These are phyloP conservation scores for Wickerhamomyces subpelliculosus DNA, from an alignment of 805 yeast genomes.

Conservation along the genomic window DNA sequence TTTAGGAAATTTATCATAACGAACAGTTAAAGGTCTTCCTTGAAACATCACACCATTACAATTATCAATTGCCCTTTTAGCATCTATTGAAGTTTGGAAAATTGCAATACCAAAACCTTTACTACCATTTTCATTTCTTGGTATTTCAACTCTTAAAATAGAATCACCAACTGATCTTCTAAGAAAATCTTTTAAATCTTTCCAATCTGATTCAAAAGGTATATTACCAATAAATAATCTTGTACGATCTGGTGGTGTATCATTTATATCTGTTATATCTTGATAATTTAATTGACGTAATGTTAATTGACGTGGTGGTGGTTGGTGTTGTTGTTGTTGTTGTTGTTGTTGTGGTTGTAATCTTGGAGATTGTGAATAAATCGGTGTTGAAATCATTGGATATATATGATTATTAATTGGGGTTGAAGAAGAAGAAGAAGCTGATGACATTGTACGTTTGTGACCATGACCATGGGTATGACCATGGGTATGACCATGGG, in stretches of 20 bases:
- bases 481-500: too few relatives aligned
- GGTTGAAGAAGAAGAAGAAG: too few relatives aligned
- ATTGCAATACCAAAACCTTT: conserved; percentile 65
- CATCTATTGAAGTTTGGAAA: conserved; percentile 38
- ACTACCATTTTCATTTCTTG: conserved; percentile 30
- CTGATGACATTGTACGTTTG: too few relatives aligned
- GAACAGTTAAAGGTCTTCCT: conserved; percentile 53
- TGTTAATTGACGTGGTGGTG: neutral
- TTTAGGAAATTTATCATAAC: conserved; percentile 48
- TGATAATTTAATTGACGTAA: neutral
- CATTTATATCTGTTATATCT: neutral
- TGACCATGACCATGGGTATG: too few relatives aligned
- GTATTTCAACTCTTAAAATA: conserved; percentile 29
- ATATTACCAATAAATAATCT: conserved; percentile 50
- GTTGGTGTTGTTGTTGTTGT: neutral
- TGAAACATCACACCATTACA: conserved; percentile 50
- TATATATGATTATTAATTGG: too few relatives aligned
- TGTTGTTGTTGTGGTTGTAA: neutral
- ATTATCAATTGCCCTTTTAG: conserved; percentile 38
- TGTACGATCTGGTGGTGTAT: conserved; percentile 28
- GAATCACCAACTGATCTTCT: conserved; percentile 16
- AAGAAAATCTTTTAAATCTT: conserved; percentile 30
- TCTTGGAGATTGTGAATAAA: too few relatives aligned
- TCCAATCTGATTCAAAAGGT: conserved; percentile 40
- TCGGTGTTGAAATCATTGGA: too few relatives aligned